These are phyloP conservation scores for Schizopora paradoxa DNA, from an alignment of 1,284 basidiomycete species.

Conservation along the genomic window DNA sequence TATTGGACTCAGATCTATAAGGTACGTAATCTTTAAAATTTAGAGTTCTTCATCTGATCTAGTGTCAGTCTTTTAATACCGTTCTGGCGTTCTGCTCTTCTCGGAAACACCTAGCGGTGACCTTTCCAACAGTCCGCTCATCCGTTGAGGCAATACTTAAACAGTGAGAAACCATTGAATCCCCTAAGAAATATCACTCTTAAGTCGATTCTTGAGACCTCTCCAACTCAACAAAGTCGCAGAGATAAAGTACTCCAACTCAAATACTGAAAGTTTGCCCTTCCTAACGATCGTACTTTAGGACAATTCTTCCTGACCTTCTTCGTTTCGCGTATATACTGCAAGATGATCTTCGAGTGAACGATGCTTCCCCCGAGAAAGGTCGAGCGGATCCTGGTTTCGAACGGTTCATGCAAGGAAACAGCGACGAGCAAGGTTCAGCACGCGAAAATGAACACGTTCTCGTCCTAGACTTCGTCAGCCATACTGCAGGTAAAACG, in stretches of 20 bases:
- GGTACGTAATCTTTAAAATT: conserved; percentile 18
- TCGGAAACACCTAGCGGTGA: conserved; percentile 76
- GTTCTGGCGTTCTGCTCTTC: conserved; percentile 86
- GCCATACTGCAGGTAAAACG: conserved; percentile 38
- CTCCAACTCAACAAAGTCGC: conserved; percentile 77
- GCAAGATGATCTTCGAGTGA: conserved; percentile 54
- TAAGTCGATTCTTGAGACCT: conserved; percentile 43
- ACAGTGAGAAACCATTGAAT: conserved; percentile 39
- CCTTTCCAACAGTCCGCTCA: conserved; percentile 69
- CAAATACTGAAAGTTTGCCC: conserved; percentile 1
- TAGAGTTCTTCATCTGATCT: not conserved
- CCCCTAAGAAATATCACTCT: not conserved
- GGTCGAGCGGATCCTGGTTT: conserved; percentile 36
- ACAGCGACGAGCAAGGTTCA: conserved; percentile 14
- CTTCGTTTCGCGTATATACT: conserved; percentile 83
- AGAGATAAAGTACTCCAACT: conserved; percentile 67
- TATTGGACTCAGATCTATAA: conserved; percentile 25
- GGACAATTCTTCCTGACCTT: conserved; percentile 75
- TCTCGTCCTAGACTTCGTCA: conserved; percentile 66
- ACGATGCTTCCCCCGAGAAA: conserved; percentile 34
- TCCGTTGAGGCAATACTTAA: conserved; percentile 79
- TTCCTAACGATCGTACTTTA: conserved; percentile 25
- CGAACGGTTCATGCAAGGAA: conserved; percentile 22
- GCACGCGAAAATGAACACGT: conserved; percentile 52
- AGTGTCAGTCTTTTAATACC: conserved; percentile 74